Conservation (phyloP, 2,329 filamentous ascomycete species). For the Ophioceras dolichostomum region DNA sequence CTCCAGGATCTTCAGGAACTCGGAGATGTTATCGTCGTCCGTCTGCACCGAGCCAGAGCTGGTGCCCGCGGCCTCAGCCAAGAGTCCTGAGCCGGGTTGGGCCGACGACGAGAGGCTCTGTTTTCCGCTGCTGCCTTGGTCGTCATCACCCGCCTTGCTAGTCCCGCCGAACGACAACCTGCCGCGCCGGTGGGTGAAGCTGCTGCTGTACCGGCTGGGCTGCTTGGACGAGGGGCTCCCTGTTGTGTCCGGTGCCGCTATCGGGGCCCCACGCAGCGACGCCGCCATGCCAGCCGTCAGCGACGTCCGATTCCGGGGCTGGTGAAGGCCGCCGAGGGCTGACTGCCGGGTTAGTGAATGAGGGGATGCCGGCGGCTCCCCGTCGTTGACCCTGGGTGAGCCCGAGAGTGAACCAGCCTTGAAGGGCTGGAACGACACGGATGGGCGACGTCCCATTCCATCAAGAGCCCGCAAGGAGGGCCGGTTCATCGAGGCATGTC, state of each 20-base stretch:
- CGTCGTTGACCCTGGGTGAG: constrained; percentile 49
- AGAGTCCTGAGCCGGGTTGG: constrained; percentile 66
- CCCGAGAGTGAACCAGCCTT: constrained; percentile 92
- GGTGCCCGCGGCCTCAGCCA: constrained; percentile 57
- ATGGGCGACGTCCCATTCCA: constrained; percentile 54
- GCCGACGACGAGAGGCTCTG: constrained; percentile 61
- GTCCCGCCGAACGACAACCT: constrained; percentile 65
- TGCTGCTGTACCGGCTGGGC: constrained; percentile 82
- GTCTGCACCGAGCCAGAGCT: constrained; percentile 55
- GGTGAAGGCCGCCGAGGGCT: constrained; percentile 35
- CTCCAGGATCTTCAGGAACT: constrained; percentile 83
- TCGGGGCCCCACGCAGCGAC: constrained; percentile 54
- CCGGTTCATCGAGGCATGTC: constrained; percentile 15
- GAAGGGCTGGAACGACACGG: constrained; percentile 88
- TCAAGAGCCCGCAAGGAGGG: constrained; percentile 34
- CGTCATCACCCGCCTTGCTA: constrained; percentile 55
- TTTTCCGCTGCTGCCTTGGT: constrained; percentile 69
- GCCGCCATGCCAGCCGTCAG: constrained; percentile 65
- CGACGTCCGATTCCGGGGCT: constrained; percentile 58
- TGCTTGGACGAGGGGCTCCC: constrained; percentile 64
- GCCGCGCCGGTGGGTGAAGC: constrained; percentile 75
- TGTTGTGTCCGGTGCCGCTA: constrained; percentile 49
- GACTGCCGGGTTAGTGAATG: constrained; percentile 36
- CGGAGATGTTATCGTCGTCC: constrained; percentile 87
- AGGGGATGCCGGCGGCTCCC: constrained; percentile 41